Conservation (phyloP, 2,329 filamentous ascomycete species). For the Neophaeococcomyces aloes region DNA sequence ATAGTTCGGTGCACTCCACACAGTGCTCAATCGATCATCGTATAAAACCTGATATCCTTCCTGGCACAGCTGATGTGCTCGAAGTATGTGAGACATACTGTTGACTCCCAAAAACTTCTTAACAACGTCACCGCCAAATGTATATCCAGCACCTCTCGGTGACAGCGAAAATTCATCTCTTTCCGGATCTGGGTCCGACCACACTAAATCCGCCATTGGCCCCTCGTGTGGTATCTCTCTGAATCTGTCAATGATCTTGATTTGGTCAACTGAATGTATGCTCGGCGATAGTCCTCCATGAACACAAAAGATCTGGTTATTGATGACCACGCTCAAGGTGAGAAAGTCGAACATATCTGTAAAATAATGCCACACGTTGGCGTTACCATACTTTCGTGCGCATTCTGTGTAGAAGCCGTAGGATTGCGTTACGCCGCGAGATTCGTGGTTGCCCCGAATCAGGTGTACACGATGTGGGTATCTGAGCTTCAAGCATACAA, state of each 20-base stretch:
- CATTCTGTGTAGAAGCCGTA: constrained; percentile 99
- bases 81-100: constrained; percentile 91
- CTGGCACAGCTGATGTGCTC: constrained; percentile 96
- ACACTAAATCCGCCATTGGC: constrained; percentile 98
- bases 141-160: constrained; percentile 89
- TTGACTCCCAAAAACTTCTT: constrained; percentile 98
- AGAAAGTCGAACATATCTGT: constrained; percentile 99
- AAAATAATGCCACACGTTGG: constrained; percentile 98
- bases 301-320: constrained; percentile 97
- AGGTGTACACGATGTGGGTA: constrained; percentile 93
- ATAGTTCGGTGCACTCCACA: constrained; percentile 96
- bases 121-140: constrained; percentile 93
- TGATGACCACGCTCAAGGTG: constrained; percentile 92
- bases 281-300: constrained; percentile 83
- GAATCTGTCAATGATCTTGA: constrained; percentile 98
- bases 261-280: constrained; percentile 97
- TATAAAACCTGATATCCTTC: constrained; percentile 96
- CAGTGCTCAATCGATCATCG: constrained; percentile 85
- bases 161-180: constrained; percentile 93
- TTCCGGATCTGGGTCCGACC: constrained; percentile 96
- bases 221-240: constrained; percentile 97
- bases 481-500: constrained; percentile 92
- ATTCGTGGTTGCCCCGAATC: constrained; percentile 96
- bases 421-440: constrained; percentile 91
- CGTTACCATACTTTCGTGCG: constrained; percentile 93